phyloP scores from a whole-genome alignment of 2,329 filamentous ascomycete species.

The Colletotrichum spaethianum region DNA sequence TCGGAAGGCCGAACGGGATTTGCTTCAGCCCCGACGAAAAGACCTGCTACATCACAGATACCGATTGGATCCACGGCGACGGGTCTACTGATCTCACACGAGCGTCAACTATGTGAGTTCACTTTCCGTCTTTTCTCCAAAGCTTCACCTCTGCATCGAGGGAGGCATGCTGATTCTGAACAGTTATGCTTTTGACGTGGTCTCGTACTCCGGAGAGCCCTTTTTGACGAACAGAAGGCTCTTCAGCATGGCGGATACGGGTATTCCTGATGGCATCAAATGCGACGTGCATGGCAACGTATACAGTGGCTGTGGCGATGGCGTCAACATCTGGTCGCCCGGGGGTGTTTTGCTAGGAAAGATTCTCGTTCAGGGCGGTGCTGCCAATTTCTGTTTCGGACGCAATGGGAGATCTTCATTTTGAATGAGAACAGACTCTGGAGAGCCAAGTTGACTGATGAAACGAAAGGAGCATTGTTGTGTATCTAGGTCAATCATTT shows the following conservation, averaged over 20 bases:
- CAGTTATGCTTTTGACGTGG: conserved; percentile 55
- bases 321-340: conserved; percentile 63
- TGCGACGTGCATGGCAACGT: conserved; percentile 63
- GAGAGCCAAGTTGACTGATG: conserved; percentile 51
- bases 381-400: conserved; percentile 65
- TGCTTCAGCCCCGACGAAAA: conserved; percentile 61
- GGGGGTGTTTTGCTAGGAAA: conserved; percentile 62
- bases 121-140: too few relatives aligned
- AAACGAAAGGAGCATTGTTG: conserved; percentile 47
- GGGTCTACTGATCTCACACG: conserved; percentile 45
- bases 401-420: conserved; percentile 59
- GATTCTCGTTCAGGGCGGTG: conserved; percentile 57
- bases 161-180: conserved; percentile 39
- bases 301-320: conserved; percentile 64
- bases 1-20: conserved; percentile 62
- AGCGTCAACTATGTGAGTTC: conserved; percentile 37
- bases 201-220: conserved; percentile 45
- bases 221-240: conserved; percentile 60
- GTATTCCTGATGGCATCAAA: conserved; percentile 64
- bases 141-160: neutral
- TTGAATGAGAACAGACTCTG: conserved; percentile 63
- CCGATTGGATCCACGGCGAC: conserved; percentile 51
- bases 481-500: conserved; percentile 2
- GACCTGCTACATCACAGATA: conserved; percentile 62
- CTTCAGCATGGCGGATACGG: conserved; percentile 64